These are phyloP conservation scores for Dichomitus squalens DNA, from an alignment of 1,284 basidiomycete genomes.

Conservation along the genomic window DNA sequence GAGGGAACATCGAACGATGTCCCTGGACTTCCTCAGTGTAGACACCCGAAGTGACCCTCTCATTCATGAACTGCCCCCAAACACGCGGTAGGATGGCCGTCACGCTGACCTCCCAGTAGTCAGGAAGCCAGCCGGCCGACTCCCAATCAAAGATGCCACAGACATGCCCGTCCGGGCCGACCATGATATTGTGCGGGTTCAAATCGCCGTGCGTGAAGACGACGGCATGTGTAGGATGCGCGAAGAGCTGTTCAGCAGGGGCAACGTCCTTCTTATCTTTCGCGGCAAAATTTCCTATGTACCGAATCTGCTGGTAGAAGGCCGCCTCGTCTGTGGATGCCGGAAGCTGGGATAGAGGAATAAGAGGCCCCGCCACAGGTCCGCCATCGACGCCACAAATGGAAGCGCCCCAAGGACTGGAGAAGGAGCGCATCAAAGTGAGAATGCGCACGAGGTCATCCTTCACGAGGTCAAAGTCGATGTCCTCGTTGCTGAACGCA, in stretches of 20 bases:
- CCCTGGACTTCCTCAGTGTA: neutral
- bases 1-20: neutral
- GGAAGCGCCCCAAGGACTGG: conserved; percentile 11
- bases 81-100: neutral
- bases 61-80: conserved; percentile 9
- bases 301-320: conserved; percentile 8
- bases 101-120: conserved; percentile 4
- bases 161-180: neutral
- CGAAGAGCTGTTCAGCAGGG: conserved; percentile 3
- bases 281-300: neutral
- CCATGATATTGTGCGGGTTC: neutral
- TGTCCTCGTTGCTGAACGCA: neutral
- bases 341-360: conserved; percentile 4
- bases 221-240: conserved; percentile 10
- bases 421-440: conserved; percentile 12
- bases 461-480: conserved; percentile 8
- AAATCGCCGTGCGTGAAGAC: conserved; percentile 1
- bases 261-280: neutral
- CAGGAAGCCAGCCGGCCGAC: neutral
- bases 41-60: neutral
- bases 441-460: conserved; percentile 7
- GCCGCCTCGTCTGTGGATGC: conserved; percentile 3
- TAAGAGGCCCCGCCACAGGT: neutral
- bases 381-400: conserved; percentile 18
- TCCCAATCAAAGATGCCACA: neutral